Evolutionary conservation across 305 asterid genomes (phyloP), one percentile per base, ranked within the genome.

Genomic region (Fraxinus sp.): DNA sequence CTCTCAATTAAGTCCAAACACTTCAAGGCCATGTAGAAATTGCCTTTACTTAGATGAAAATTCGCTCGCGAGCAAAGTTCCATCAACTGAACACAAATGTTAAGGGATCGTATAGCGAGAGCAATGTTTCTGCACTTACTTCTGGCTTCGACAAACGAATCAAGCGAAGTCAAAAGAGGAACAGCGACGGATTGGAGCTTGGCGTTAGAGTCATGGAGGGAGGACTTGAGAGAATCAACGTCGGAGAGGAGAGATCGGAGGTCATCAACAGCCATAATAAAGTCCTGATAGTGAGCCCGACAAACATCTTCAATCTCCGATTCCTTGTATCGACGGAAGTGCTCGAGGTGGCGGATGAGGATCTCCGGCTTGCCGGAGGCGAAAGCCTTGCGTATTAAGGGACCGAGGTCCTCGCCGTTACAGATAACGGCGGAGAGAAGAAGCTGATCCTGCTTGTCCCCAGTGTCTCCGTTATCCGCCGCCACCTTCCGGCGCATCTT

Each of bases 301-400:
- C 98, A 96, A 0, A 95, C 97, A 8, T 93, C 98, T 86, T 96
- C 98, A 91, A 96, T 96, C 93, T 96, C 99, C 3, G 94, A 88
- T 57, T 96, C 97, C 84, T 96, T 96, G 70, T 97, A 93, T 87
- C 92, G 92, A 26, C 95, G 28, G 88, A 96, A 95, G 88, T 90
- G 89, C 32, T 92, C 93, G 86, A 96, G 98, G 80, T 89, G 97
- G 77, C 88, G 91, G 59, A 93, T 91, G 32, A 96, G 93, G 64
- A 93, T 88, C 80, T 96, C 99, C 1, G 98, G 99, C 26, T 96
- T 95, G 32, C 97, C 97, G 46, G 99, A 84, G 75, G 95, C 93
- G 83, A 96, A 96, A 28, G 88, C 94, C 81, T 92, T 95, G 9
- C 99, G 95, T 30, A 96, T 90, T 82, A 95, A 92, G 59, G 99